Conservation (phyloP, 2,329 filamentous ascomycete genomes). For the Fusarium gaditjirri region DNA sequence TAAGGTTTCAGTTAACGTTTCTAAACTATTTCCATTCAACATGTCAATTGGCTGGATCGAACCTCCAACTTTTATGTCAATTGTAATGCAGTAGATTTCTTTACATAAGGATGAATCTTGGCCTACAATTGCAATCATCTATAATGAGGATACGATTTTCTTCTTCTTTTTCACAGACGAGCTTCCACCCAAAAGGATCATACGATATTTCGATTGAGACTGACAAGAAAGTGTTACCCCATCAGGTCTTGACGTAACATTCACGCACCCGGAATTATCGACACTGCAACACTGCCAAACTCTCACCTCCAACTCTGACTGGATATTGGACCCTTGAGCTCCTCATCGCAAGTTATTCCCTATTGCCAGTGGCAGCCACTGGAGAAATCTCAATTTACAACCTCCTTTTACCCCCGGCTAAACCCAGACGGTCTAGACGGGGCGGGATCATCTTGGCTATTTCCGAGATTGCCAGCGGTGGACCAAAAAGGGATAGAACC, state of each 20-base stretch:
- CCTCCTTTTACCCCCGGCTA: background rate
- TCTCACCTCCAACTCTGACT: background rate
- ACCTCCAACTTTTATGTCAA: background rate
- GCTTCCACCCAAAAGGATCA: background rate
- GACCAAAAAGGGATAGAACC: slow-evolving; percentile 11
- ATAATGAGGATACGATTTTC: background rate
- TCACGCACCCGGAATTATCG: background rate
- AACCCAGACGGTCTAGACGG: background rate
- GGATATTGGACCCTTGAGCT: background rate
- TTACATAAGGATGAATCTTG: background rate
- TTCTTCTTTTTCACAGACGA: background rate
- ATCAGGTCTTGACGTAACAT: background rate
- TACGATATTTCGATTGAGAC: background rate
- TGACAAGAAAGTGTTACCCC: background rate
- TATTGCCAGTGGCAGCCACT: background rate
- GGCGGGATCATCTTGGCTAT: slow-evolving; percentile 1
- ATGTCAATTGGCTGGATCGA: too few species aligned
- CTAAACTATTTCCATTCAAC: background rate
- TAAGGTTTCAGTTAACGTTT: background rate
- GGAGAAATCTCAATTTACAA: background rate
- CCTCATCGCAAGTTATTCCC: background rate
- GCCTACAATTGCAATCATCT: background rate
- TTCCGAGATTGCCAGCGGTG: slow-evolving; percentile 23
- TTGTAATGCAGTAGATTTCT: background rate
- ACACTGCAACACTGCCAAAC: background rate